phyloP scores from a whole-genome alignment of 768 basidiomycete species.

The Leccinum sublutescens region DNA sequence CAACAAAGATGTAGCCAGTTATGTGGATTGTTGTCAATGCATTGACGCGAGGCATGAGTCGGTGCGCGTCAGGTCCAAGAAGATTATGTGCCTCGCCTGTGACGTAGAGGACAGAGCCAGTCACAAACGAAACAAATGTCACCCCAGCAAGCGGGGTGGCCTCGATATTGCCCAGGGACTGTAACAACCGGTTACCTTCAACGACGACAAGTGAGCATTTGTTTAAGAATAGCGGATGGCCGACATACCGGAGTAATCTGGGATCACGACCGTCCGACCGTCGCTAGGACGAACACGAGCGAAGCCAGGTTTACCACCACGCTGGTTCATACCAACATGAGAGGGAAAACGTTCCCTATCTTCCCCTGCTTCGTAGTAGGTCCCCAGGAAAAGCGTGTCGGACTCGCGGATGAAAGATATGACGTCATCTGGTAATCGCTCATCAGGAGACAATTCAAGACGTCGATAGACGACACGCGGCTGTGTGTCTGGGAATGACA shows the following conservation, averaged over 20 bases:
- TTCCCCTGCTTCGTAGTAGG: constrained; percentile 42
- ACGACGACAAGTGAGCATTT: not conserved
- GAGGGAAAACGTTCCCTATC: constrained; percentile 45
- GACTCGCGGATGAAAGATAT: constrained; percentile 47
- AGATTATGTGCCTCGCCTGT: constrained; percentile 57
- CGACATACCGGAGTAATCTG: constrained; percentile 55
- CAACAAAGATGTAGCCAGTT: constrained; percentile 53
- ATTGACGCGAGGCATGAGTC: constrained; percentile 57
- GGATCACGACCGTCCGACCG: constrained; percentile 53
- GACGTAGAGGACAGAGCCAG: constrained; percentile 61
- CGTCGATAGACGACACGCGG: constrained; percentile 39
- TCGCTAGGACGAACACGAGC: constrained; percentile 54
- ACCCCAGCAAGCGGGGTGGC: constrained; percentile 55
- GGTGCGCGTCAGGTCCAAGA: constrained; percentile 39
- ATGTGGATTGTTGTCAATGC: constrained; percentile 47
- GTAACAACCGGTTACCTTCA: constrained; percentile 59
- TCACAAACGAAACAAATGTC: constrained; percentile 51
- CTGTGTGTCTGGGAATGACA: constrained; percentile 39
- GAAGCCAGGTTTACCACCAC: constrained; percentile 61
- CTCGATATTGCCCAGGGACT: constrained; percentile 64
- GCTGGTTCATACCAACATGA: constrained; percentile 66
- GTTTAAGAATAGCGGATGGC: not conserved
- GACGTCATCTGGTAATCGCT: constrained; percentile 49
- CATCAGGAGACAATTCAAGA: constrained; percentile 32
- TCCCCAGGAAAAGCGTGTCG: constrained; percentile 61